Conservation (phyloP, 441 rosid species). For the Eruca vesicaria region DNA sequence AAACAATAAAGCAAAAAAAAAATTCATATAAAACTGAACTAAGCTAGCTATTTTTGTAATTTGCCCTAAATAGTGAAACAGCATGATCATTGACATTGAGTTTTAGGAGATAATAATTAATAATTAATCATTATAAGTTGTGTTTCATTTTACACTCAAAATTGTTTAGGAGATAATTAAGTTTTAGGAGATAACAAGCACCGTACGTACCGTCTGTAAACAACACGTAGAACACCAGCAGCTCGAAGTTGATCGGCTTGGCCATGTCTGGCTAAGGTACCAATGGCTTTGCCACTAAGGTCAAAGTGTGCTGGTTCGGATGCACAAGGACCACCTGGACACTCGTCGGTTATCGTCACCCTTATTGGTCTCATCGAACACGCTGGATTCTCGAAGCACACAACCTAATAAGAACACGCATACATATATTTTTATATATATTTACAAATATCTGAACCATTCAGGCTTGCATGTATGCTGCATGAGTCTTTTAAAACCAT, state of each 20-base stretch:
- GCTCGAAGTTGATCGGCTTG: slow-evolving; percentile 29
- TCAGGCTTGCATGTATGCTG: not conserved
- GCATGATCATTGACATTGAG: not conserved
- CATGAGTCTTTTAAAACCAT: not conserved
- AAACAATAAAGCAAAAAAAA: not conserved
- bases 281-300: slow-evolving; percentile 32
- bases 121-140: no score
- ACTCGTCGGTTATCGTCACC: slow-evolving; percentile 35
- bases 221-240: slow-evolving; percentile 28
- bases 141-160: no score
- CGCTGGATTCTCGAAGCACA: slow-evolving; percentile 22
- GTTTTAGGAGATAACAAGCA: no score
- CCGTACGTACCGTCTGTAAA: slow-evolving; percentile 25
- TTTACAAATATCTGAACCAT: not conserved
- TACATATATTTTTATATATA: not conserved
- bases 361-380: slow-evolving; percentile 28
- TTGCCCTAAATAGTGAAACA: not conserved
- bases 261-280: slow-evolving; percentile 30
- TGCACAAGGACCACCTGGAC: slow-evolving; percentile 35
- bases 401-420: slow-evolving; percentile 1
- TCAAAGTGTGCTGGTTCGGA: slow-evolving; percentile 32
- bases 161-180: no score
- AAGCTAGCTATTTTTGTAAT: no score
- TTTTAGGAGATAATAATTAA: no score
- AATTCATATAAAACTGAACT: not conserved